A percentile compares a stretch with the other conserved stretches of the same genome.
Evolutionary conservation across 306 rosid genomes (phyloP).

Genomic region (Acacia confusa): DNA sequence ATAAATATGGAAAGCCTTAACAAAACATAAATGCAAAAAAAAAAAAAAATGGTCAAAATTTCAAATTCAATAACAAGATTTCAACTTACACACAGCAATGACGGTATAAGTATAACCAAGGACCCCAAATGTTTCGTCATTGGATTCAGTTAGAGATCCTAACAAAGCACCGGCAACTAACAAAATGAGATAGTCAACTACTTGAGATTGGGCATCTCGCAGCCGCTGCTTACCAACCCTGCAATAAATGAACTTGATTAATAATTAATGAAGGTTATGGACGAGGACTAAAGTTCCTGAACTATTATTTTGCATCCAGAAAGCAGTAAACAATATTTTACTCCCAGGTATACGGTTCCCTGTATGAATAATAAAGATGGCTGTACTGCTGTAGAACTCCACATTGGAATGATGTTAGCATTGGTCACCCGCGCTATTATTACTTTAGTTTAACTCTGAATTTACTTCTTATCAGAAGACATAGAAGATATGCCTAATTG

Average conservation of each 20-base stretch:
- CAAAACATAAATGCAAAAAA: neutral
- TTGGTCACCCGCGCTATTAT: neutral
- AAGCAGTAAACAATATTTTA: neutral
- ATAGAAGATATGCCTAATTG: neutral
- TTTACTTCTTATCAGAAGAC: conserved; percentile 16
- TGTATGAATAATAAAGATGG: neutral
- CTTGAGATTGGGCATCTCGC: conserved; percentile 65
- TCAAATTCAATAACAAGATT: conserved; percentile 17
- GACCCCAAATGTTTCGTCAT: conserved; percentile 68
- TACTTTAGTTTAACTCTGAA: neutral
- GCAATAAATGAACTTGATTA: conserved; percentile 33
- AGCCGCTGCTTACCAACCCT: conserved; percentile 76
- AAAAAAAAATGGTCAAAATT: neutral
- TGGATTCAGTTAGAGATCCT: conserved; percentile 73
- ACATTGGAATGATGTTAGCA: neutral
- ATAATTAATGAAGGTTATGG: conserved; percentile 16
- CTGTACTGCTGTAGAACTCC: neutral
- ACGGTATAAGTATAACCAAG: conserved; percentile 74
- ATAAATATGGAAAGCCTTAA: neutral
- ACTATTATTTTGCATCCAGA: neutral
- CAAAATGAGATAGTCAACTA: conserved; percentile 67
- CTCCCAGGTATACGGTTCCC: neutral
- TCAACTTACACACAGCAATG: conserved; percentile 78
- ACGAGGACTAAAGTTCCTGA: neutral
- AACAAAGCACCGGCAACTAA: conserved; percentile 82